Percentiles rank a stretch among this genome's conserved stretches.
phyloP scores from a whole-genome alignment of 208 protist genomes.

The Histomonas meleagridis region DNA sequence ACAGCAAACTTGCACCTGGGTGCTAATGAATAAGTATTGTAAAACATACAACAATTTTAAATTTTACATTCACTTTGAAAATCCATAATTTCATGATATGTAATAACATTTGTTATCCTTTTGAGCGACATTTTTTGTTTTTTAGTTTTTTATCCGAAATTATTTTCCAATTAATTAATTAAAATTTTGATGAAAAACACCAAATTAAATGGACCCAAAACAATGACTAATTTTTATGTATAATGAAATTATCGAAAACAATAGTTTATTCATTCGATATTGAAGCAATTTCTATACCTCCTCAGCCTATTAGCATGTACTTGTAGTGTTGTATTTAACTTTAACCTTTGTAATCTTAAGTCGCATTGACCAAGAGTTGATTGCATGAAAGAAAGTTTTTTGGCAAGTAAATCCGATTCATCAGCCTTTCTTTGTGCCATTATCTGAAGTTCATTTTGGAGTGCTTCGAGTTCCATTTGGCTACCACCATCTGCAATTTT shows the following conservation, averaged over 20 bases:
- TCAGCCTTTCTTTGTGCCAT: slow-evolving; percentile 24
- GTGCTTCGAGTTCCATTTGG: background rate
- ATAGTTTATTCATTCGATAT: background rate
- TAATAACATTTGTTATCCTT: too few species aligned
- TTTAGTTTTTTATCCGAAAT: too few species aligned
- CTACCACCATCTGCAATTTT: background rate
- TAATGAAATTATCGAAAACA: too few species aligned
- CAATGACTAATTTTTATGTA: too few species aligned
- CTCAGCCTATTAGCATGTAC: background rate
- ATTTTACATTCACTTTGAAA: too few species aligned
- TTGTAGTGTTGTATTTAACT: background rate
- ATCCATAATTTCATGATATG: too few species aligned
- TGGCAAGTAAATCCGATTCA: background rate
- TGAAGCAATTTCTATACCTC: background rate
- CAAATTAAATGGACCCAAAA: too few species aligned
- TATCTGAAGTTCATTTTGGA: background rate
- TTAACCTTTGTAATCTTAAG: background rate
- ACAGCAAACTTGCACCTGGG: background rate
- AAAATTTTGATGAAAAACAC: too few species aligned
- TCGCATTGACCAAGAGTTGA: slow-evolving; percentile 13
- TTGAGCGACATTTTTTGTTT: too few species aligned
- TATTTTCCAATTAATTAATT: too few species aligned
- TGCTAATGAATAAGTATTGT: too few species aligned
- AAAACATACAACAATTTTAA: too few species aligned
- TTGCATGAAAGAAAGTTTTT: slow-evolving; percentile 11